A percentile compares a stretch with the other conserved stretches of the same genome.
Evolutionary conservation across 2,329 filamentous ascomycete species (phyloP).

Genomic region (Trichoderma harzianum): DNA sequence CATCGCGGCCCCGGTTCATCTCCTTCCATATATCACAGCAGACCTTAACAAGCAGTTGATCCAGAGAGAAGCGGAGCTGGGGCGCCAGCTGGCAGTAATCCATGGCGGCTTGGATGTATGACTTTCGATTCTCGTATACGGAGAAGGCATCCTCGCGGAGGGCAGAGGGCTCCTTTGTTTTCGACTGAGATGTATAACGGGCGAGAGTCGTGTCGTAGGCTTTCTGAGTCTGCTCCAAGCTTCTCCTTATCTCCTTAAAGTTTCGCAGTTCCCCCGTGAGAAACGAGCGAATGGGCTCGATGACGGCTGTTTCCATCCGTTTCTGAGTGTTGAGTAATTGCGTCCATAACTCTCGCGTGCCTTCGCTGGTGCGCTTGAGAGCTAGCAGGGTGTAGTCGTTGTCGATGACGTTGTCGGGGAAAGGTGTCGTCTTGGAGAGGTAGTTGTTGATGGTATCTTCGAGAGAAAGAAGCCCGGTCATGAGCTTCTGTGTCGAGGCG

Average conservation of each 20-base stretch:
- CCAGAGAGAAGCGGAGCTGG: constrained; percentile 77
- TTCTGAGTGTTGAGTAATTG: constrained; percentile 70
- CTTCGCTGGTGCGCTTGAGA: constrained; percentile 79
- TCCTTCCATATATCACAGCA: constrained; percentile 88
- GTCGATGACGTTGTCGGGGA: constrained; percentile 83
- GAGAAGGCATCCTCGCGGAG: constrained; percentile 94
- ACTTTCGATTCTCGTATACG: constrained; percentile 86
- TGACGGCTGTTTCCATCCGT: constrained; percentile 70
- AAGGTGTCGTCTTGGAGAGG: constrained; percentile 67
- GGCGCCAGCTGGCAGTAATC: constrained; percentile 89
- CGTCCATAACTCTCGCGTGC: constrained; percentile 83
- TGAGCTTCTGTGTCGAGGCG: constrained; percentile 51
- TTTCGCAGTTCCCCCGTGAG: constrained; percentile 73
- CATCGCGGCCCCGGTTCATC: constrained; percentile 69
- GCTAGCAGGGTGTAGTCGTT: constrained; percentile 92
- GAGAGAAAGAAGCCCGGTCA: constrained; percentile 64
- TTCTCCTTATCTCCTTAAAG: constrained; percentile 80
- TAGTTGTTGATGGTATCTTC: constrained; percentile 78
- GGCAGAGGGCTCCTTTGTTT: constrained; percentile 88
- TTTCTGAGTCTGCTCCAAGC: constrained; percentile 77
- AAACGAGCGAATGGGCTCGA: constrained; percentile 79
- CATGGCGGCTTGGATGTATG: constrained; percentile 87
- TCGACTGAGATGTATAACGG: constrained; percentile 79
- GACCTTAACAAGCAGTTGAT: constrained; percentile 80
- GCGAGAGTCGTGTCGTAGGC: constrained; percentile 77